Base-by-base conservation (phyloP, 805 yeast genomes). In the Yamadazyma laniorum region DNA sequence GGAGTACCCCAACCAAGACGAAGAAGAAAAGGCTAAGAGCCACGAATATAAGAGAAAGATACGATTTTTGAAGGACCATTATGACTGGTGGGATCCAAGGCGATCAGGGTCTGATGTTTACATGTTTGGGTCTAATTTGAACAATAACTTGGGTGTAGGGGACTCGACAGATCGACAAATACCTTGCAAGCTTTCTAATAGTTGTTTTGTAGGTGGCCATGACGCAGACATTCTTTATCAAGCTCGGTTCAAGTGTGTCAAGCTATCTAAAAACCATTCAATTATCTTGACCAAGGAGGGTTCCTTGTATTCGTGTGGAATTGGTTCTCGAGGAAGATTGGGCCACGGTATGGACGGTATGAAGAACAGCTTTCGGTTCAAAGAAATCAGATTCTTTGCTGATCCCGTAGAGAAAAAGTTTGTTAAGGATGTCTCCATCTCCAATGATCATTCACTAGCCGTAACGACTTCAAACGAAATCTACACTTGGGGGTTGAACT, bases 401-500 rank as follows among this genome's bases (percentile, higher is more conserved):
- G 52, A 17, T 16, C 15, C 14, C 4, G n/a, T 13, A 11, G 39
- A 37, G 5, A 25, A 11, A 5, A 59, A 53, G 18, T 53, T 66
- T 2, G 40, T 61, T 5, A 45, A 39, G 29, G 61, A 55, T 12
- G 61, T 79, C 1, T 76, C 74, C 1, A 55, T 80, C 1, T 79
- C 88, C 36, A 77, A 79, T 48, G 83, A 84, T 50, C 95, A 86
- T 53, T 65, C 86, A 0, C 50, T 88, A 7, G 82, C 75, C 0
- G 48, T 85, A 15, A 74, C 83, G 0, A 51, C 61, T 0, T 48
- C 59, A 12, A 79, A 79, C 26, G 71, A 72, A n/a, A 63, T 87
- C 1, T 83, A 69, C 44, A 60, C 89, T 0, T 90, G 96, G 95
- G 97, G 97, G 0, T 69, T 78, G 43, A 86, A 86, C 51, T 65